Base-by-base conservation (phyloP, 2,329 filamentous ascomycete species). In the Passalora sequoiae region DNA sequence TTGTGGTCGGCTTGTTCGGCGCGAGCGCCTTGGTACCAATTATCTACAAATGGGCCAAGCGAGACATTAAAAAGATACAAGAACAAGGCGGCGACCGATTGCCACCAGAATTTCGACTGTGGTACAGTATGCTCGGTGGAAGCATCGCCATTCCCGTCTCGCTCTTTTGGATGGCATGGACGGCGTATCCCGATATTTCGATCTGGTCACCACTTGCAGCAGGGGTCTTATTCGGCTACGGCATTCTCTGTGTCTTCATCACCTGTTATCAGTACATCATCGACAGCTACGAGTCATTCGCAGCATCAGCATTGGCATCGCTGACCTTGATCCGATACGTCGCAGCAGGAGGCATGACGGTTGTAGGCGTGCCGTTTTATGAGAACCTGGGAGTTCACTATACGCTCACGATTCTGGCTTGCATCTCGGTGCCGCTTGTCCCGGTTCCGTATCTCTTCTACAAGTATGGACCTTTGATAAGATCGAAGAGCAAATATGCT, bases 141-240 rank as follows among this genome's bases (percentile, higher is more conserved):
- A 69, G 72, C 0, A 69, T 73, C 0, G 59, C 67, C 0, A 67
- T 80, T 1, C 74, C 76, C 0, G 61, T 77, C 21, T 66, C 64
- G 1, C 63, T 80, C 2, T 77, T 80, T 57, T 80, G 76, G 75
- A 74, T 80, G 61, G 76, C 69, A 0, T 80, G 76, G 76, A 77
- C 72, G 0, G 64, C 67, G 25, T 65, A 44, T 15, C 51, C 49
- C 4, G 28, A 54, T 3, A 69, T 77, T 17, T 72, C 69, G 6
- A 69, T 73, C 51, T 78, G 74, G 74, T 71, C 68, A 13, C 70
- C 72, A 0, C 65, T 79, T 3, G 59, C 61, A 2, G 74, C 74
- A 1, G 73, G 67, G n/a, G 67, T 71, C 1, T 50, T 77, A 1
- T 76, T 79, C 53, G 75, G 76, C 4, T 70, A 70, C 48, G 73